These are phyloP conservation scores for Stylonectria norvegica DNA, from an alignment of 2,329 filamentous ascomycete genomes.

Conservation along the genomic window DNA sequence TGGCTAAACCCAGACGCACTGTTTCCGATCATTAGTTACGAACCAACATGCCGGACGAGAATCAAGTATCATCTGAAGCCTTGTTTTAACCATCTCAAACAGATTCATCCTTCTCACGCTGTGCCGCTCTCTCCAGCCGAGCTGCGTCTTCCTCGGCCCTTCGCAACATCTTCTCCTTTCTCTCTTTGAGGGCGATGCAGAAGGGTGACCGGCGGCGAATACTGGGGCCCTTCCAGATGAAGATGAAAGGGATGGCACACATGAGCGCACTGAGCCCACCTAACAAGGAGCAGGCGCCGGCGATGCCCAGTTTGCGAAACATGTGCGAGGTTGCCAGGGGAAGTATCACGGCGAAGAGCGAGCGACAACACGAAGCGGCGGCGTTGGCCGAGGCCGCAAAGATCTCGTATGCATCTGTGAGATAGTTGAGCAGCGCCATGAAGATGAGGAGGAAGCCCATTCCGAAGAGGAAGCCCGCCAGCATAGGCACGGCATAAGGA, in stretches of 20 bases:
- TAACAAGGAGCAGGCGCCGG: slow-evolving; percentile 51
- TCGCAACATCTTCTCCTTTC: slow-evolving; percentile 45
- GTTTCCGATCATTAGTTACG: too few relatives aligned
- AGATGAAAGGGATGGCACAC: slow-evolving; percentile 50
- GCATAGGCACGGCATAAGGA: slow-evolving; percentile 53
- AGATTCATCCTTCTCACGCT: slow-evolving; percentile 17
- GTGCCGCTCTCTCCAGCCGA: slow-evolving; percentile 27
- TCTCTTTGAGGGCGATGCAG: slow-evolving; percentile 55
- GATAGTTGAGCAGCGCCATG: slow-evolving; percentile 61
- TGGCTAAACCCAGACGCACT: too few relatives aligned
- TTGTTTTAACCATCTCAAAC: slow-evolving; percentile 8
- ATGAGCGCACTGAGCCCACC: slow-evolving; percentile 49
- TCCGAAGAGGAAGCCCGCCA: slow-evolving; percentile 61
- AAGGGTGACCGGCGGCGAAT: slow-evolving; percentile 59
- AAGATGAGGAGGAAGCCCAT: slow-evolving; percentile 61
- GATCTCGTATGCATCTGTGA: slow-evolving; percentile 65
- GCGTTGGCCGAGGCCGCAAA: slow-evolving; percentile 75
- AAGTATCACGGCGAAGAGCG: slow-evolving; percentile 81
- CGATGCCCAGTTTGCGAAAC: slow-evolving; percentile 46
- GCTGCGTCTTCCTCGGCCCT: slow-evolving; percentile 35
- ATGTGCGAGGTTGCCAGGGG: slow-evolving; percentile 53
- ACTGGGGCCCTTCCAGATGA: slow-evolving; percentile 51
- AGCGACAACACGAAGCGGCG: slow-evolving; percentile 80
- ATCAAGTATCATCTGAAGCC: background rate
- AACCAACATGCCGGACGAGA: too few relatives aligned